These are phyloP conservation scores for Boletellus emodensis DNA, from an alignment of 768 basidiomycete species.

Conservation along the genomic window DNA sequence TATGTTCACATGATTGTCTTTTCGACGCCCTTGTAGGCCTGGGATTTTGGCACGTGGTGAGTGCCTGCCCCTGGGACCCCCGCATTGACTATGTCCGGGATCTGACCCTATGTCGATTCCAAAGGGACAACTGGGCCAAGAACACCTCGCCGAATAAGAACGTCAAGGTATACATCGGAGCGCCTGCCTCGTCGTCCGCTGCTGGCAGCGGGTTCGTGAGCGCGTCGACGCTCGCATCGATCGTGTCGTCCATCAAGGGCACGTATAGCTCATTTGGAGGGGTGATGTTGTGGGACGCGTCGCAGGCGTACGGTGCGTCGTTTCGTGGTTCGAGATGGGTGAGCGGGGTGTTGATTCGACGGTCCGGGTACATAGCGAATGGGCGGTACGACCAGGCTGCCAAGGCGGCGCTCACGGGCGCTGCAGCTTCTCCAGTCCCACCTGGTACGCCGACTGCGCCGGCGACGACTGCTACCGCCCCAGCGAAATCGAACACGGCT, in stretches of 20 bases:
- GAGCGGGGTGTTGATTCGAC: background rate
- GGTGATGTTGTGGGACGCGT: constrained; percentile 42
- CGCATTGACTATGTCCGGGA: background rate
- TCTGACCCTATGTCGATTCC: no score
- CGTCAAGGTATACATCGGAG: constrained; percentile 49
- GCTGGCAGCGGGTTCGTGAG: constrained; percentile 42
- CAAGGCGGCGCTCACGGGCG: constrained; percentile 37
- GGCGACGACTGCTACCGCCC: constrained; percentile 11
- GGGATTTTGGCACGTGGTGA: constrained; percentile 41
- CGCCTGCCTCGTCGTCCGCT: constrained; percentile 38
- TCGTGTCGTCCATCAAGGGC: constrained; percentile 31
- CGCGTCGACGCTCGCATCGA: constrained; percentile 29
- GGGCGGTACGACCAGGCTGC: constrained; percentile 39
- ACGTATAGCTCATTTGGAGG: constrained; percentile 46
- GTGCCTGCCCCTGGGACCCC: background rate
- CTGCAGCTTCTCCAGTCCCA: no score
- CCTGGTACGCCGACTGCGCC: no score
- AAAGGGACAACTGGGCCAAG: constrained; percentile 47
- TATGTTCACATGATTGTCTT: background rate
- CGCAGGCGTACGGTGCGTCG: constrained; percentile 41
- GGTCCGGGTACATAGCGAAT: constrained; percentile 36
- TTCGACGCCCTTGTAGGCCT: constrained; percentile 34
- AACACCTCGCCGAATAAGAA: constrained; percentile 39
- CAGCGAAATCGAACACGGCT: background rate
- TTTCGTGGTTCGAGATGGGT: background rate